Base-by-base conservation (phyloP, 1,139 yeast genomes). In the Yamadazyma oceani region DNA sequence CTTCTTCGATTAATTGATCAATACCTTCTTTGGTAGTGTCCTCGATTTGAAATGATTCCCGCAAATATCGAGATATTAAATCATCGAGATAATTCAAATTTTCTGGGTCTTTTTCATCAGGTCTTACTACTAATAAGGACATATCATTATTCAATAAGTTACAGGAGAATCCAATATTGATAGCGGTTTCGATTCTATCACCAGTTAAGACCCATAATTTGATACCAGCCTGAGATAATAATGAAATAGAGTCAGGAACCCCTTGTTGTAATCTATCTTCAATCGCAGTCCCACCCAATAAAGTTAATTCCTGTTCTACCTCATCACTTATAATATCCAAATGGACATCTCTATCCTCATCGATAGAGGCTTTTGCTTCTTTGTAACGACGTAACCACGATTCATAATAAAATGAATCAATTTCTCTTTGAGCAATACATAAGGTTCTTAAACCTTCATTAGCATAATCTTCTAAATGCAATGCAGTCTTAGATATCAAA, bases 141-240 rank as follows among this genome's bases (percentile, higher is more conserved):
- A 92, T 92, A 28, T 82, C 86, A 50, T 79, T 87, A 45, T 85
- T 88, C 45, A 92, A 72, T 47, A 92, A 69, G 54, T 92, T 92
- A 72, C 97, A 92, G 10, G 97, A 88, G 58, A 88, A 92, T 4
- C 98, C 98, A 68, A 92, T 92, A 57, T 92, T 92, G 56, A 92
- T 92, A 8, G 98, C 98, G 23, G 98, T 92, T 64, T 92, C 98
- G 34, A 92, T 94, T 64, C 90, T 86, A 63, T 92, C 98, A 62
- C 98, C 98, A 13, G 98, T 92, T 40, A 92, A 73, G 27, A 92
- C 97, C 98, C 98, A 92, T 39, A 92, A 69, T 61, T 92, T 92
- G 49, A 92, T 85, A 54, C 98, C 98, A 7, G 97, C 97, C 49
- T 82, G 78, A 10, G 85, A 87, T 40, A 92, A 73, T 33, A 85